Evolutionary conservation across 257 asterid species (phyloP).

Genomic region (Ajuga chamaepitys): DNA sequence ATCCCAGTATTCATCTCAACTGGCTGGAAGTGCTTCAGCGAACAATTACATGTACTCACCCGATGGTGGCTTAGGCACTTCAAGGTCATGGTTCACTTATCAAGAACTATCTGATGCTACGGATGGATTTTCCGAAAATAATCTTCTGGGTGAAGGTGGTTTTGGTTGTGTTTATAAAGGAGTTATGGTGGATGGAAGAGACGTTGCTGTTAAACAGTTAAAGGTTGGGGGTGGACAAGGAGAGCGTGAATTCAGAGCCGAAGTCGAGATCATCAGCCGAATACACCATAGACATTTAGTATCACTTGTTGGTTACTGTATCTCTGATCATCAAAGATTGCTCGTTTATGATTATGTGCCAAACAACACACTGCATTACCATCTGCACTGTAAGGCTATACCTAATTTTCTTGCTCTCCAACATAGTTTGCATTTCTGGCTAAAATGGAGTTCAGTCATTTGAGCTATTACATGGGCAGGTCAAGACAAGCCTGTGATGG

Average conservation of each 20-base stretch:
- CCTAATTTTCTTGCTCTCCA: constrained; percentile 12
- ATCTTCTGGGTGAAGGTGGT: constrained; percentile 82
- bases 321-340: constrained; percentile 62
- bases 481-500: constrained; percentile 44
- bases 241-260: constrained; percentile 89
- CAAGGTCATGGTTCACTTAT: constrained; percentile 68
- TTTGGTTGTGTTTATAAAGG: constrained; percentile 90
- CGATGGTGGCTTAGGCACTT: constrained; percentile 57
- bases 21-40: constrained; percentile 44
- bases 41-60: constrained; percentile 43
- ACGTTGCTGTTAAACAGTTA: constrained; percentile 82
- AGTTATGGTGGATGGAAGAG: constrained; percentile 60
- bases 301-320: constrained; percentile 89
- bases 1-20: constrained; percentile 44
- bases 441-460: constrained; percentile 5
- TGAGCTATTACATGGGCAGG: constrained; percentile 27
- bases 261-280: constrained; percentile 85
- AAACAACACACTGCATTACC: constrained; percentile 71
- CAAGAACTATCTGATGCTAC: constrained; percentile 72
- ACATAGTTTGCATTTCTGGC: neutral
- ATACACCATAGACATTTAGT: constrained; percentile 90
- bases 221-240: constrained; percentile 92
- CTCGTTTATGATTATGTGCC: constrained; percentile 86
- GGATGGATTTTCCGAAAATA: constrained; percentile 38
- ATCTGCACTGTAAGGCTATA: constrained; percentile 60